These are phyloP conservation scores for Alloascoidea hylecoeti DNA, from an alignment of 805 yeast genomes.

Conservation along the genomic window DNA sequence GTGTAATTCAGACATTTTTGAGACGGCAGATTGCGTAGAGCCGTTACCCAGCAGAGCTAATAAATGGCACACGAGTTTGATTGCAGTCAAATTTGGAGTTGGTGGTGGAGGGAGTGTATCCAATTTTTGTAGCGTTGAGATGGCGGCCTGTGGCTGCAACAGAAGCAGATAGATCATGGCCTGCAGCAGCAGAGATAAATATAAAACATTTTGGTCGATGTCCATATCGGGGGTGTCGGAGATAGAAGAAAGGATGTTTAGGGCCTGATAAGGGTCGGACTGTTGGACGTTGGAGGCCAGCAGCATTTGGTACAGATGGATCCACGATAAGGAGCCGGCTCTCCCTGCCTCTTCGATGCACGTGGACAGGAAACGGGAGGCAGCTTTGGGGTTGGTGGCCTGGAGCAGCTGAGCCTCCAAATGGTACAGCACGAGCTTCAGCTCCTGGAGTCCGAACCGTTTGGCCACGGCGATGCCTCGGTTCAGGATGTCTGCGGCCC, in stretches of 20 bases:
- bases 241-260: neutral
- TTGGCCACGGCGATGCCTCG: neutral
- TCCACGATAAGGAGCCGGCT: neutral
- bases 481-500: constrained; percentile 1
- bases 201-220: too few relatives aligned
- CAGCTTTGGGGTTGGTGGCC: constrained; percentile 1
- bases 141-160: too few relatives aligned
- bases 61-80: neutral
- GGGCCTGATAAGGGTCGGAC: neutral
- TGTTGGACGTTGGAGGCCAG: constrained; percentile 1
- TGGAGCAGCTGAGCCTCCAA: constrained; percentile 1
- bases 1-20: neutral
- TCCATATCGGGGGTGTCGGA: neutral
- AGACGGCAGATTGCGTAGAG: neutral
- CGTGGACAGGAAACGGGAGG: neutral
- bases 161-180: neutral
- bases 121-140: too few relatives aligned
- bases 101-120: too few relatives aligned
- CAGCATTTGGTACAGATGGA: neutral
- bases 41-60: neutral
- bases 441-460: neutral
- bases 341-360: neutral
- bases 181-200: neutral
- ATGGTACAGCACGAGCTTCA: constrained; percentile 1
- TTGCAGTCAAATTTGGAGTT: neutral